Conservation (phyloP, 2,329 filamentous ascomycete species). For the Alternaria burnsii region DNA sequence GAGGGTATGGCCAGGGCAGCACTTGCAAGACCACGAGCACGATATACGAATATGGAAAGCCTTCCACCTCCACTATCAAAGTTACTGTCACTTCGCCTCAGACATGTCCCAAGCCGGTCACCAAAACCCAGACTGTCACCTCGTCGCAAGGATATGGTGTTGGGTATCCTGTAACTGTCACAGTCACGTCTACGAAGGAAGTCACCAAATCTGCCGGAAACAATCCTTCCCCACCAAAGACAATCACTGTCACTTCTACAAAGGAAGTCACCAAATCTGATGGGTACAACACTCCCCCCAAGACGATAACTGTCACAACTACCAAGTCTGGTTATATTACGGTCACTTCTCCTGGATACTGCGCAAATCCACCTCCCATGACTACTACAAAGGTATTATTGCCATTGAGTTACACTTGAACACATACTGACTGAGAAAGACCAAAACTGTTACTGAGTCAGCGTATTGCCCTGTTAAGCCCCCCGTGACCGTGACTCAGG, state of each 20-base stretch:
- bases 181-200: conserved; percentile 2
- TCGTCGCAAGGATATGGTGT: background rate
- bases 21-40: conserved; percentile 16
- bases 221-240: background rate
- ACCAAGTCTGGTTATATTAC: background rate
- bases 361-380: background rate
- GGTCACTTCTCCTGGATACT: background rate
- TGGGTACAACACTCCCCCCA: background rate
- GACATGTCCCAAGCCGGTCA: conserved; percentile 3
- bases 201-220: background rate
- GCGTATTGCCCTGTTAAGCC: background rate
- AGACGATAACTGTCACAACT: background rate
- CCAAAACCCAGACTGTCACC: background rate
- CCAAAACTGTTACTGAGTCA: background rate
- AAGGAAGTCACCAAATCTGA: background rate
- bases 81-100: conserved; percentile 21
- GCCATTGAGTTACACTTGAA: background rate
- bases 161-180: background rate
- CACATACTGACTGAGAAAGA: background rate
- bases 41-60: conserved; percentile 13
- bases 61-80: conserved; percentile 16
- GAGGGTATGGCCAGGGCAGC: background rate
- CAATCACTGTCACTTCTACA: conserved; percentile 5
- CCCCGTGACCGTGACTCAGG: conserved; percentile 9
- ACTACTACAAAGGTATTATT: conserved; percentile 3